phyloP scores from a whole-genome alignment of 1,284 basidiomycete genomes.

The Meira nashicola region DNA sequence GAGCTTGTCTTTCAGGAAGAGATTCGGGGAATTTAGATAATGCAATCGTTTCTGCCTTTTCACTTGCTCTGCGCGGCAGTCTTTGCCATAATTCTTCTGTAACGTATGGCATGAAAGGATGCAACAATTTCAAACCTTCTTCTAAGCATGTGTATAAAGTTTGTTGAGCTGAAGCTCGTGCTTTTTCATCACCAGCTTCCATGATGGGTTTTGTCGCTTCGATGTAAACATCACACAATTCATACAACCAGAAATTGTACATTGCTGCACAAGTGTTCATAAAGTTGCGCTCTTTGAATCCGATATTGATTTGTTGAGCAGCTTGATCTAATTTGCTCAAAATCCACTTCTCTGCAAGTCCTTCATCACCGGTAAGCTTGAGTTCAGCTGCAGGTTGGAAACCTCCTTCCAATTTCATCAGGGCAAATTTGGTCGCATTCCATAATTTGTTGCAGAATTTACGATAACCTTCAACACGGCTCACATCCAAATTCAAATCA shows the following conservation, averaged over 20 bases:
- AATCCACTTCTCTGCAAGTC: constrained; percentile 91
- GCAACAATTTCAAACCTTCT: constrained; percentile 78
- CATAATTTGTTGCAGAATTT: constrained; percentile 99
- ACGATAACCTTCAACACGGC: constrained; percentile 96
- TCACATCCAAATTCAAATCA: constrained; percentile 67
- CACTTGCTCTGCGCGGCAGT: constrained; percentile 75
- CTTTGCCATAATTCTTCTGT: constrained; percentile 99
- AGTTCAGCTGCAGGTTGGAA: constrained; percentile 36
- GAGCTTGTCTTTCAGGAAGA: constrained; percentile 18
- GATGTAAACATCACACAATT: constrained; percentile 97
- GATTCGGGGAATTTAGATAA: constrained; percentile 73
- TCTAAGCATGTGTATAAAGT: constrained; percentile 94
- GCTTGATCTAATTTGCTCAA: constrained; percentile 87
- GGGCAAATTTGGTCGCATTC: constrained; percentile 95
- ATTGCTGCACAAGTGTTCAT: constrained; percentile 79
- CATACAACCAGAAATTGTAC: constrained; percentile 97
- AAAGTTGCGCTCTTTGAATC: constrained; percentile 79
- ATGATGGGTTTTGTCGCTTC: constrained; percentile 86
- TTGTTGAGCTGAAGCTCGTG: constrained; percentile 81
- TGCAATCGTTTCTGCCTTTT: constrained; percentile 82
- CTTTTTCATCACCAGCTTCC: constrained; percentile 63
- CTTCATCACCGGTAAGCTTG: constrained; percentile 81
- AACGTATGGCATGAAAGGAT: constrained; percentile 99
- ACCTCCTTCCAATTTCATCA: constrained; percentile 48
- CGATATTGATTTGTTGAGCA: constrained; percentile 68